phyloP scores from a whole-genome alignment of 805 yeast genomes.

The Kuraishia molischiana region DNA sequence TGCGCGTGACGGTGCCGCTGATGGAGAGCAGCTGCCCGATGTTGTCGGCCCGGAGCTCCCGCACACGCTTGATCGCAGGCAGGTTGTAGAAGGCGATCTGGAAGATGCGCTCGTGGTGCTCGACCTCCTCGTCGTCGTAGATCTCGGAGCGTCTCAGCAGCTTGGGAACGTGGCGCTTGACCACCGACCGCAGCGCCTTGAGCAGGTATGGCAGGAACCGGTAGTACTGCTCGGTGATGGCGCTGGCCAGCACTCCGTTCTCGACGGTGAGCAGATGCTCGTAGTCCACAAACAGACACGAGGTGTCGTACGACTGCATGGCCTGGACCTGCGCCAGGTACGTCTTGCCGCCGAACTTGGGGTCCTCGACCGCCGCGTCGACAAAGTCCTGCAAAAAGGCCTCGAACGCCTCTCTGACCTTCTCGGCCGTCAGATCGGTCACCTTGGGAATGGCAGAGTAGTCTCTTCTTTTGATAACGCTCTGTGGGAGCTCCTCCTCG shows the following conservation, averaged over 20 bases:
- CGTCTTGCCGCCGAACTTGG: conserved; percentile 40
- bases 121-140: conserved; percentile 25
- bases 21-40: conserved; percentile 79
- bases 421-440: conserved; percentile 85
- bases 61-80: conserved; percentile 72
- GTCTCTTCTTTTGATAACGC: conserved; percentile 40
- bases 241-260: conserved; percentile 81
- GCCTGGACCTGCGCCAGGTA: conserved; percentile 76
- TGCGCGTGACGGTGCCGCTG: conserved; percentile 92
- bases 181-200: conserved; percentile 62
- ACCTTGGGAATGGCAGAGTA: conserved; percentile 74
- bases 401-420: conserved; percentile 86
- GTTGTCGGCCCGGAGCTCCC: conserved; percentile 84
- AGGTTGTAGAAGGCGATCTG: conserved; percentile 85
- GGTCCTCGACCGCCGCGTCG: conserved; percentile 23
- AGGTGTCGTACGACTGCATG: conserved; percentile 65
- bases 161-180: conserved; percentile 68
- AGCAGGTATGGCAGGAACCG: conserved; percentile 82
- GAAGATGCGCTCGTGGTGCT: conserved; percentile 61
- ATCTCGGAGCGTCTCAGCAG: conserved; percentile 32
- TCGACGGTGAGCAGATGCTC: conserved; percentile 66
- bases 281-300: conserved; percentile 80
- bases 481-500: conserved; percentile 15
- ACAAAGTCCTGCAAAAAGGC: conserved; percentile 63
- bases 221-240: conserved; percentile 85